Percentiles rank a stretch among this genome's conserved stretches.
phyloP scores from a whole-genome alignment of 768 basidiomycete species.

The Xerocomus brunneocitrinus region DNA sequence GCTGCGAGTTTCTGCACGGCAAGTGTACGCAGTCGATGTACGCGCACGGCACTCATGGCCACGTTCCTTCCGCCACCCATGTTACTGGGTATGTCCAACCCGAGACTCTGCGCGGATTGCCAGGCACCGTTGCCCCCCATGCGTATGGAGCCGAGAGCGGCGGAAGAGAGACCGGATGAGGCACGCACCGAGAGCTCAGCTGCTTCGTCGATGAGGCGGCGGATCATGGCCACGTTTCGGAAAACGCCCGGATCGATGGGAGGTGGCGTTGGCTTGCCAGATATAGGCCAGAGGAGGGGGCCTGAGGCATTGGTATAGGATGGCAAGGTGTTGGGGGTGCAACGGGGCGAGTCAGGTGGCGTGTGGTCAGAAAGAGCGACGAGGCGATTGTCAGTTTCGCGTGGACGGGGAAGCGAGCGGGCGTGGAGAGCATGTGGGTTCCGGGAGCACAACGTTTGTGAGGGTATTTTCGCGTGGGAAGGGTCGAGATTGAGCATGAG shows the following conservation, averaged over 20 bases:
- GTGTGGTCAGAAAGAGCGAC: conserved; percentile 32
- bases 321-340: conserved; percentile 33
- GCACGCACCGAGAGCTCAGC: conserved; percentile 86
- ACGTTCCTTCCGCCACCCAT: conserved; percentile 62
- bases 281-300: conserved; percentile 49
- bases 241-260: conserved; percentile 90
- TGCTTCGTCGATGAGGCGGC: conserved; percentile 83
- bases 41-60: conserved; percentile 79
- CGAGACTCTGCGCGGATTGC: conserved; percentile 59
- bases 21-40: conserved; percentile 73
- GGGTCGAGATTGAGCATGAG: conserved; percentile 77
- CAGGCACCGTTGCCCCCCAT: conserved; percentile 45
- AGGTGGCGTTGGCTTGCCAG: conserved; percentile 71
- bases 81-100: conserved; percentile 55
- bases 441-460: conserved; percentile 24
- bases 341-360: conserved; percentile 44
- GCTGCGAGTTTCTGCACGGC: conserved; percentile 85
- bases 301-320: conserved; percentile 23
- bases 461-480: conserved; percentile 42
- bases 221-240: conserved; percentile 66
- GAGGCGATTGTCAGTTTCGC: conserved; percentile 43
- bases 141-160: conserved; percentile 66
- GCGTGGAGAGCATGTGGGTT: conserved; percentile 1
- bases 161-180: conserved; percentile 74
- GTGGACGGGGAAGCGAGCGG: conserved; percentile 22